Evolutionary conservation across 1,284 basidiomycete genomes (phyloP), one percentile per base, ranked within the genome.

Genomic region (Uromyces viciae-fabae): DNA sequence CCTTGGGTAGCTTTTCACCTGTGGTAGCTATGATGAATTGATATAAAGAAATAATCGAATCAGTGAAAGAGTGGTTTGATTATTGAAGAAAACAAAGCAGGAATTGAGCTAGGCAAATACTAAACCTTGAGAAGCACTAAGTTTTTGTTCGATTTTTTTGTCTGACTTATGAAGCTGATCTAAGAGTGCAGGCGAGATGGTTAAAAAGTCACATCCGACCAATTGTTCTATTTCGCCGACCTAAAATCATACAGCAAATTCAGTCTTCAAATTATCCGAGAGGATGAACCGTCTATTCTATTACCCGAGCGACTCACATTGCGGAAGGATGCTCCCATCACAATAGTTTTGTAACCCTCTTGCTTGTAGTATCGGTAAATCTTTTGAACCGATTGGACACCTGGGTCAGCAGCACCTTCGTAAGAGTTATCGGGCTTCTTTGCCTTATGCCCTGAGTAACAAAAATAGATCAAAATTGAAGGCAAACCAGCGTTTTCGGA

Each of bases 311-410:
- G 1, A 80, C 46, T 73, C 38, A 93, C 91, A 89, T 96, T 96
- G 86, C 94, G 93, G 95, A 99, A 99, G 77, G 94, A 97, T 82
- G 96, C 96, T 87, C 96, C 96, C 96, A 99, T 99, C 87, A 99
- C 95, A 87, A 98, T 98, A 84, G 96, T 99, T 86, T 95, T 94
- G 91, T 98, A 98, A 83, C 91, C 90, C 88, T 99, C 90, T 87
- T 97, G 94, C 90, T 99, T 99, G 91, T 98, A 99, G 90, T 98
- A 98, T 90, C 78, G 93, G 91, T 92, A 99, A 89, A 98, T 99
- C 88, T 90, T 92, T 89, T 93, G 92, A 82, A 99, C 96, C 56
- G 94, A 96, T 86, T 91, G 87, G 83, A 99, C 96, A 90, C 96
- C 96, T n/a, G 96, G 96, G 89, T 99, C 96, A 75, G 91, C 90